Evolutionary conservation across 1,139 yeast genomes (phyloP).

Genomic region (Hansenula lynferdii): DNA sequence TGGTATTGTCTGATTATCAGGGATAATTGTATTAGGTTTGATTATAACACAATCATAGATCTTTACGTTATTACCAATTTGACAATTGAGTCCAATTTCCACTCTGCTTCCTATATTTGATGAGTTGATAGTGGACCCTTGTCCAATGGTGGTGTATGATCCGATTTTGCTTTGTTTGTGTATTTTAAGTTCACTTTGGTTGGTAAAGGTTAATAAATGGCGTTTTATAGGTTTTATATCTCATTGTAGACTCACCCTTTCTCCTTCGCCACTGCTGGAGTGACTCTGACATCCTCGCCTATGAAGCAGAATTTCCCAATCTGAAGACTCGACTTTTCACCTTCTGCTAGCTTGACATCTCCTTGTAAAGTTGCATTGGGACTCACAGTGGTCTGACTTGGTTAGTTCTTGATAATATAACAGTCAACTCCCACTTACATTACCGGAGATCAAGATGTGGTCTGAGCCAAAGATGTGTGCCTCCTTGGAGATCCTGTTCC

Average conservation of each 20-base stretch:
- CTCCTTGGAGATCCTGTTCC: slow-evolving; percentile 51
- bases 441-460: slow-evolving; percentile 41
- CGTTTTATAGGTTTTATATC: too few relatives aligned
- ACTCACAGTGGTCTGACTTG: slow-evolving; percentile 31
- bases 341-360: slow-evolving; percentile 37
- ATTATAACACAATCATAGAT: slow-evolving; percentile 61
- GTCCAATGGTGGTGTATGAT: slow-evolving; percentile 52
- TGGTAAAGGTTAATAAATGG: background rate
- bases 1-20: slow-evolving; percentile 53
- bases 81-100: slow-evolving; percentile 39
- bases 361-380: slow-evolving; percentile 35
- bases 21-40: slow-evolving; percentile 42
- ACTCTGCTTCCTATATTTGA: slow-evolving; percentile 58
- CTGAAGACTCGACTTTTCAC: slow-evolving; percentile 38
- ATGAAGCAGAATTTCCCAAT: slow-evolving; percentile 49
- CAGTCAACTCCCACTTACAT: too few relatives aligned
- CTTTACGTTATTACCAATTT: slow-evolving; percentile 39
- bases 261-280: slow-evolving; percentile 30
- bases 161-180: slow-evolving; percentile 45
- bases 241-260: slow-evolving; percentile 2
- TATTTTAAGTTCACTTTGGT: slow-evolving; percentile 7
- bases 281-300: slow-evolving; percentile 26
- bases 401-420: too few relatives aligned
- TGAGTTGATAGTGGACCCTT: slow-evolving; percentile 34
- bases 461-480: slow-evolving; percentile 41